Evolutionary conservation across 1,284 basidiomycete species (phyloP), one percentile per base, ranked within the genome.

Genomic region (Meira nashicola): DNA sequence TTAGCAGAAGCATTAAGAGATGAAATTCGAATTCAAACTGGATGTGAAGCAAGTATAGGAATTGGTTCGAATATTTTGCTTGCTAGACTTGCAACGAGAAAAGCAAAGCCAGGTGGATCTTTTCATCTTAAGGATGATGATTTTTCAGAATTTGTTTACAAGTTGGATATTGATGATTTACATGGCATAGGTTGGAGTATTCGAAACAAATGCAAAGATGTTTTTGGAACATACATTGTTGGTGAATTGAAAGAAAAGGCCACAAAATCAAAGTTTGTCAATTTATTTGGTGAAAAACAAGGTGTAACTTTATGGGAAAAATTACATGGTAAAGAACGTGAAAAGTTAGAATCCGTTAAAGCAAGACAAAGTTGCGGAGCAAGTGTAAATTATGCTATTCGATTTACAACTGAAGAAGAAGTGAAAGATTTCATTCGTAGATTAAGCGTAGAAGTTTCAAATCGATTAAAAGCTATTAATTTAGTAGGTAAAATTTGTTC

Each of bases 11-110:
- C 82, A 23, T 88, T 98, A 54, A 84, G 93, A 17, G 81, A 83
- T 12, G 85, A 89, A 71, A 86, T 98, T 1, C 83, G 84, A 55
- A 82, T 83, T 43, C 83, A 83, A 9, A 97, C 92, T 1, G 85
- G 85, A 0, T 97, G 93, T 70, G 89, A 92, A 83, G 87, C 73
- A 2, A 80, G 79, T 15, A 89, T 98, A 46, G 94, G 95, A 5
- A 89, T 97, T 48, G 84, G 89, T 0, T 86, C 89, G 67, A 98
- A 96, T 79, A 88, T 96, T 65, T 86, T 95, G 54, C 85, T 97
- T 2, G 90, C 94, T 1, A 88, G 92, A 6, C 83, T 98, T 1
- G 94, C 94, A 0, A 95, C 92, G 0, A 86, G 89, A 5, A 84
- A 83, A 10, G 94, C 95, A 3, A 98, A 98, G 76, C 95, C 94